Base-by-base conservation (phyloP, 371 early-diverging fungal species). In the Mucor circinelloides region DNA sequence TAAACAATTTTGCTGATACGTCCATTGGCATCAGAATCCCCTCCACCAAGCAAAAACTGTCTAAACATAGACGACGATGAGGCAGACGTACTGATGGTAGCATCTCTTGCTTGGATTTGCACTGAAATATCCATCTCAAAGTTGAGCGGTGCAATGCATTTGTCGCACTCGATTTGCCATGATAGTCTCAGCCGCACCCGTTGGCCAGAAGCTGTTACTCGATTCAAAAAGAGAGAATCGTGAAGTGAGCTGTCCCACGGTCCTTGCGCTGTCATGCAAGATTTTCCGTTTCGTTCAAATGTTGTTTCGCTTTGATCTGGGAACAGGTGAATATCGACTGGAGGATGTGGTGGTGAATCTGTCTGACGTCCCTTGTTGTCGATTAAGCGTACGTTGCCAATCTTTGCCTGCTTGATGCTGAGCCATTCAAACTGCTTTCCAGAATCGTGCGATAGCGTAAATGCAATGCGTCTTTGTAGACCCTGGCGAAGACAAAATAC, bases 191-290 rank as follows among this genome's bases (percentile, higher is more conserved):
- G 71, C 17, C 81, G 66, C 17, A 90, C 83, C 0, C 85, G 80
- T 59, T 83, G 83, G 19, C 81, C 80, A 10, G 84, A 71, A 8
- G 83, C 66, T 0, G 94, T 94, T 13, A 90, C 83, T 10, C 87
- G 70, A 64, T 96, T 94, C 27, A 96, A 76, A 48, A 89, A 83
- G 0, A 85, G 63, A 0, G 88, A 89, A 25, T 91, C 91, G 64
- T 94, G 93, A 1, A 94, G 78, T 0, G 93, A 91, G 25, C 93
- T 91, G 66, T 96, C 96, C 96, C 96, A 96, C 0, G 93, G 73
- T 1, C 87, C 86, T 28, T 74, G 81, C 25, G 83, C 85, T 0
- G 48, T 58, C 15, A 73, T 67, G 63, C 38, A 56, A 57, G 80
- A 81, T 7, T 80, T 85, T 4, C 86, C 89, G 54, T 87, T 89